These are phyloP conservation scores for Phytophthora kernoviae DNA, from an alignment of 352 stramenopile species.

Conservation along the genomic window DNA sequence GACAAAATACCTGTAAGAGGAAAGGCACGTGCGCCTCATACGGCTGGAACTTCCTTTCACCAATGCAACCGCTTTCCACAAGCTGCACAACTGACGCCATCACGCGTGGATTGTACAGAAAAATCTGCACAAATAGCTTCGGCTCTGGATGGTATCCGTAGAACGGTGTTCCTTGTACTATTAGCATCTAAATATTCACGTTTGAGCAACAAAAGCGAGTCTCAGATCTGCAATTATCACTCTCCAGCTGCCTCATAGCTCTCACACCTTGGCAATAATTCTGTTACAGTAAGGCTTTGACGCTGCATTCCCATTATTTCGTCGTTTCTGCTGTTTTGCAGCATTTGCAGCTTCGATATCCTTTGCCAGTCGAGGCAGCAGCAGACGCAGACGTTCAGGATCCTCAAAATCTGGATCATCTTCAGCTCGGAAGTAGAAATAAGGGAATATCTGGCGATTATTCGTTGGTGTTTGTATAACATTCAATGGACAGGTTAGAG, in stretches of 20 bases:
- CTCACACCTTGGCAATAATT: conserved; percentile 71
- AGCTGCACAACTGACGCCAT: conserved; percentile 71
- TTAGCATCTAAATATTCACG: conserved; percentile 61
- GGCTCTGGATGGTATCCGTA: conserved; percentile 85
- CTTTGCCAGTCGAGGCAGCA: conserved; percentile 73
- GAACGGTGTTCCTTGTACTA: conserved; percentile 89
- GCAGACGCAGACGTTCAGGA: conserved; percentile 45
- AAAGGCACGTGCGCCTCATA: conserved; percentile 92
- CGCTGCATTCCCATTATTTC: conserved; percentile 11
- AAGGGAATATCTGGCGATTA: conserved; percentile 77
- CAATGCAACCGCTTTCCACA: conserved; percentile 84
- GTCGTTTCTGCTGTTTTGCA: conserved; percentile 48
- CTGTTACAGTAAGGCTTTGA: conserved; percentile 21
- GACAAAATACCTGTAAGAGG: conserved; percentile 69
- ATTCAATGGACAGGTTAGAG: neutral
- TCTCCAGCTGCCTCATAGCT: neutral
- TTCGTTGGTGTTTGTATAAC: neutral
- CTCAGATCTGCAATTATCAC: neutral
- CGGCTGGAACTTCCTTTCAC: conserved; percentile 76
- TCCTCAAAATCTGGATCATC: conserved; percentile 70
- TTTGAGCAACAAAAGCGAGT: neutral
- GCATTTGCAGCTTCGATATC: conserved; percentile 69
- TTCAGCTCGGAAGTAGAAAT: conserved; percentile 88
- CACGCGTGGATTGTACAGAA: conserved; percentile 84
- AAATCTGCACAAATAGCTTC: conserved; percentile 89